Percentiles rank a stretch among this genome's conserved stretches.
Evolutionary conservation across 768 basidiomycete genomes (phyloP).

Genomic region (Mycena galericulata): DNA sequence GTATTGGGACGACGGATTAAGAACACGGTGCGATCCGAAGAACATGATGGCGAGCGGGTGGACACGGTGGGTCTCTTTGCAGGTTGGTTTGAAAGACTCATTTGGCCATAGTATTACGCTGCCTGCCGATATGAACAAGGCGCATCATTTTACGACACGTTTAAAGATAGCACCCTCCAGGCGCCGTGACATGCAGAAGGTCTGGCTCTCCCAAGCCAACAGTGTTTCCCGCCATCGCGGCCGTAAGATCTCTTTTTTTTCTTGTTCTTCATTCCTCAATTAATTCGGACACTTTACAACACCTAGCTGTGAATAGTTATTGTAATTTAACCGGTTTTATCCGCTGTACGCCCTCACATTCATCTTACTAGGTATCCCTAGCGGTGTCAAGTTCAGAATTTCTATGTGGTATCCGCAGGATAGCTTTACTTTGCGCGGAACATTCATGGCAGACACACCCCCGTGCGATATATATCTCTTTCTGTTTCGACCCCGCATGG

Average conservation of each 20-base stretch:
- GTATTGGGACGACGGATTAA: neutral
- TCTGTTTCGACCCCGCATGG: neutral
- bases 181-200: conserved; percentile 9
- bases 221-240: too few species aligned
- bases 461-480: neutral
- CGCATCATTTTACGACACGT: neutral
- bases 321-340: too few species aligned
- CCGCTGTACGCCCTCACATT: too few species aligned
- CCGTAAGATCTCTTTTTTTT: too few species aligned
- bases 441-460: neutral
- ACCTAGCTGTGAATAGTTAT: too few species aligned
- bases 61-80: neutral
- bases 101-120: neutral
- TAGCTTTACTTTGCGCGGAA: neutral
- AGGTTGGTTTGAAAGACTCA: neutral
- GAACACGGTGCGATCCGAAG: neutral
- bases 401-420: neutral
- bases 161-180: neutral
- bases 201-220: conserved; percentile 1
- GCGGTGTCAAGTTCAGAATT: neutral
- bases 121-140: neutral
- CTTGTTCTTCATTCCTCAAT: too few species aligned
- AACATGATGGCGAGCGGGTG: neutral
- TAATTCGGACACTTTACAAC: too few species aligned
- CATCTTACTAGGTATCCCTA: neutral